Base-by-base conservation (phyloP, 805 yeast genomes). In the Candida nemodendra region DNA sequence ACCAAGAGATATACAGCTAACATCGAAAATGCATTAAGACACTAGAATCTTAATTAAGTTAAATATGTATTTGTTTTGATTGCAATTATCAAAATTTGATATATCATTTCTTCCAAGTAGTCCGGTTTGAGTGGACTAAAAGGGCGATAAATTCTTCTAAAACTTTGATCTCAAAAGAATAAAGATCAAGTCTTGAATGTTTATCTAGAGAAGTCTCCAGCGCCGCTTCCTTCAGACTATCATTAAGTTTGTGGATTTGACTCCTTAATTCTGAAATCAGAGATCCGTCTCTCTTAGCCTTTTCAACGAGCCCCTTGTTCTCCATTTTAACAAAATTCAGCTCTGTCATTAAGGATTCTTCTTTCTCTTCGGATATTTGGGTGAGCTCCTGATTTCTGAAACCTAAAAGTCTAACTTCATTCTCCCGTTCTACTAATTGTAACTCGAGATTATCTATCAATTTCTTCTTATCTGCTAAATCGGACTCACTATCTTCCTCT, bases 191-290 rank as follows among this genome's bases (percentile, higher is more conserved):
- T 41, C 45, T 33, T 38, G 49, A 21, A 43, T 48, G 44, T 23
- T 41, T n/a, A 45, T 41, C 33, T 34, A 56, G 22, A 34, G 50
- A 16, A 31, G 51, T 31, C 47, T 58, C 44, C 45, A 43, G 39
- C 42, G 47, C 32, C 30, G 44, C 27, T 15, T 44, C 28, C 36
- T 42, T 44, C 41, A 46, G 31, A 34, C 38, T 27, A 8, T 22
- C 15, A 11, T 28, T 42, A 21, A 45, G 35, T 24, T 34, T 34
- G 8, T 42, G 41, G n/a, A 28, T 41, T 11, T 39, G 44, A 13
- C 13, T 25, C 9, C 33, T 35, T 22, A 45, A 22, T 21, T 45
- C 38, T n/a, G 29, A 26, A 14, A 45, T 30, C 9, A 39, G 25
- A 7, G 29, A 21, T 15, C 42, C 46, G 19, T 45, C 27, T 15